Evolutionary conservation across 2,329 filamentous ascomycete genomes (phyloP).

Genomic region (Colletotrichum tropicicola): DNA sequence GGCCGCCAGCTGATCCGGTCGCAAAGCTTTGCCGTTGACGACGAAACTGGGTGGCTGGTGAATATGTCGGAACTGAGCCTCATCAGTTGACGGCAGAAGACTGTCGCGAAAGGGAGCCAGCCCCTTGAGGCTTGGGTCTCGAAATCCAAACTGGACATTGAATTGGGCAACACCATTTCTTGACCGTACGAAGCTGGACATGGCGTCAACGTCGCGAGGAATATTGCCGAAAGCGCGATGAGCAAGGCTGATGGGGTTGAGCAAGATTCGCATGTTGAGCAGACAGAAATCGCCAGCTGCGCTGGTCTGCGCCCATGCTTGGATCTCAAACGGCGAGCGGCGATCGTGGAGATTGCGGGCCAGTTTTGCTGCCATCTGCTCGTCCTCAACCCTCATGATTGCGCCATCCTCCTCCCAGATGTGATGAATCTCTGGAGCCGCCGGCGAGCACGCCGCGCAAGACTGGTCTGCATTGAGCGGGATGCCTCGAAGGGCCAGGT

Average conservation of each 20-base stretch:
- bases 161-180: neutral
- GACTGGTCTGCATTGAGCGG: neutral
- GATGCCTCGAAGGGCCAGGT: neutral
- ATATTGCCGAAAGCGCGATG: slow-evolving; percentile 32
- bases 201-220: neutral
- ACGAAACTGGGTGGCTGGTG: slow-evolving; percentile 30
- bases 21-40: slow-evolving; percentile 18
- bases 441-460: neutral
- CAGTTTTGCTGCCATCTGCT: neutral
- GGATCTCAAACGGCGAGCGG: neutral
- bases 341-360: neutral
- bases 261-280: slow-evolving; percentile 16
- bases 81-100: slow-evolving; percentile 28
- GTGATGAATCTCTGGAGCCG: neutral
- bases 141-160: neutral
- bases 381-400: slow-evolving; percentile 3
- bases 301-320: neutral
- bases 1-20: slow-evolving; percentile 33
- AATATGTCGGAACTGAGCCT: neutral
- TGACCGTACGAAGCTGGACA: slow-evolving; percentile 6
- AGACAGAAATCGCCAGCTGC: too few relatives aligned
- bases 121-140: slow-evolving; percentile 25
- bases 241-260: slow-evolving; percentile 29
- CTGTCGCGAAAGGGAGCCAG: slow-evolving; percentile 38
- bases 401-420: slow-evolving; percentile 11